These are phyloP conservation scores for Suillus weaverae DNA, from an alignment of 768 basidiomycete species.

Conservation along the genomic window DNA sequence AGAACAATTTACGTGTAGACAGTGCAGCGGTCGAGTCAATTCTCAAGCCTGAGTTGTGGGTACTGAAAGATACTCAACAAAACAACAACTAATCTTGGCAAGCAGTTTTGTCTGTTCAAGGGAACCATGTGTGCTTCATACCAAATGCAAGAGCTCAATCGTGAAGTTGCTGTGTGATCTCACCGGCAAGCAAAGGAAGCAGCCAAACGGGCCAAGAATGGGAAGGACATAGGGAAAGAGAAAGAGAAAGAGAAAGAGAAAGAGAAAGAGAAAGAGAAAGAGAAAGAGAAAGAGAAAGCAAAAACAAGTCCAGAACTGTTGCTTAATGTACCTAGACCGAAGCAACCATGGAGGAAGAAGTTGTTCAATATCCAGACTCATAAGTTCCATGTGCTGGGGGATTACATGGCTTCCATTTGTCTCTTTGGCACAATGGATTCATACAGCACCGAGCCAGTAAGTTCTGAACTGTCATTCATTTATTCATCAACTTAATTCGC, in stretches of 20 bases:
- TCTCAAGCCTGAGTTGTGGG: too few relatives aligned
- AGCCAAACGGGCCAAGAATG: background rate
- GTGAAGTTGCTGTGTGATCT: slow-evolving; percentile 5
- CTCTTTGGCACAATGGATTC: slow-evolving; percentile 34
- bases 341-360: background rate
- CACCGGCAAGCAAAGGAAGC: slow-evolving; percentile 16
- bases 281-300: too few relatives aligned
- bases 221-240: too few relatives aligned
- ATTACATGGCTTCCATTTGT: slow-evolving; percentile 27
- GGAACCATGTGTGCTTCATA: slow-evolving; percentile 20
- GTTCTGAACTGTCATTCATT: background rate
- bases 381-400: slow-evolving; percentile 35
- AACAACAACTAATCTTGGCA: slow-evolving; percentile 19
- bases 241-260: too few relatives aligned
- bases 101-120: slow-evolving; percentile 22
- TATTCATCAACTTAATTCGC: too few relatives aligned
- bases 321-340: background rate
- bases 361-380: slow-evolving; percentile 29
- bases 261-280: too few relatives aligned
- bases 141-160: slow-evolving; percentile 16
- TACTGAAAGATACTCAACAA: slow-evolving; percentile 8
- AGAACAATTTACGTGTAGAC: too few relatives aligned
- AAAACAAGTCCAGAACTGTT: too few relatives aligned
- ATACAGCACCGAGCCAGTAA: slow-evolving; percentile 32
- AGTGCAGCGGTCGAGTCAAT: too few relatives aligned